phyloP scores from a whole-genome alignment of 139 green algal species.

The Nannochloris sp. region DNA sequence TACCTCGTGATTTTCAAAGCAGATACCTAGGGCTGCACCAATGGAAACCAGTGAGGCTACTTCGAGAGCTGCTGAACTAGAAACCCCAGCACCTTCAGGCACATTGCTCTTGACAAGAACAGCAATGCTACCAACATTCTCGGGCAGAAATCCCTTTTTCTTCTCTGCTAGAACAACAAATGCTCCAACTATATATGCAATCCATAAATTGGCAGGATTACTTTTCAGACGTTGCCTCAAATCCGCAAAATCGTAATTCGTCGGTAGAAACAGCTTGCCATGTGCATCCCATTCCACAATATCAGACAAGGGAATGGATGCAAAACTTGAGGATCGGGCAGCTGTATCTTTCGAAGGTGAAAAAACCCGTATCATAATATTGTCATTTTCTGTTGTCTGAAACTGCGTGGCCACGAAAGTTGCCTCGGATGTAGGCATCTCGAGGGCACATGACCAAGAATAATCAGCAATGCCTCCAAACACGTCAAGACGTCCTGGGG shows the following conservation, averaged over 20 bases:
- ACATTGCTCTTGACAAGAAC: constrained; percentile 72
- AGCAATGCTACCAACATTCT: constrained; percentile 30
- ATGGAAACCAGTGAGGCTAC: constrained; percentile 77
- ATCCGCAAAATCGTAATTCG: constrained; percentile 28
- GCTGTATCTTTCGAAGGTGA: not conserved
- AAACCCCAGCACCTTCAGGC: constrained; percentile 89
- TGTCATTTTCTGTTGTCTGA: not conserved
- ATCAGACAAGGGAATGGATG: not conserved
- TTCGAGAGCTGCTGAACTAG: constrained; percentile 82
- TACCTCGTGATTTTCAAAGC: constrained; percentile 38
- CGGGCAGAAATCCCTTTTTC: constrained; percentile 12
- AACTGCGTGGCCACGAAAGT: constrained; percentile 78
- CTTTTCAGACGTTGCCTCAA: constrained; percentile 46
- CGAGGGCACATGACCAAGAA: constrained; percentile 77
- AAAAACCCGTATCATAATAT: not conserved
- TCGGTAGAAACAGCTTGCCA: too few relatives aligned
- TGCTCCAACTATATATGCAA: constrained; percentile 79
- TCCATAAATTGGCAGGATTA: constrained; percentile 55
- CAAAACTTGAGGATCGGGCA: not conserved
- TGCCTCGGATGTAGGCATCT: constrained; percentile 76
- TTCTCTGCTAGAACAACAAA: constrained; percentile 77
- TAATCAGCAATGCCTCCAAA: constrained; percentile 98
- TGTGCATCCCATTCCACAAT: not conserved
- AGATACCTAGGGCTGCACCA: constrained; percentile 36
- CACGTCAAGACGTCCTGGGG: constrained; percentile 88